Conservation (phyloP, 345 rosid genomes). For the Populus deltoides region DNA sequence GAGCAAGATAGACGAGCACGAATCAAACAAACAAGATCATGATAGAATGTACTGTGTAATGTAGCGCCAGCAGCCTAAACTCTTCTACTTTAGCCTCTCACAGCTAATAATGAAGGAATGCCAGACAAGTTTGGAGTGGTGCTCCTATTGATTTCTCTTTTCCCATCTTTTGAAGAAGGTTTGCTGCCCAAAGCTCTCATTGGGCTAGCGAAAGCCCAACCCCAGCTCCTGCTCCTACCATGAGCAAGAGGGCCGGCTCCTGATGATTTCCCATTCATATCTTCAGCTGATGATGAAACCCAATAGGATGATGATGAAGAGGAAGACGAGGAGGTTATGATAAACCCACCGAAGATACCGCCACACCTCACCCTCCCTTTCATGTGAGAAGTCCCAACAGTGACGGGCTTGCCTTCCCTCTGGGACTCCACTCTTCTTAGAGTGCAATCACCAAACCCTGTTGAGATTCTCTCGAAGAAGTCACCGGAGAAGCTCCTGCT, state of each 20-base stretch:
- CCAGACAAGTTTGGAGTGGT: constrained; percentile 53
- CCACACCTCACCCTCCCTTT: constrained; percentile 87
- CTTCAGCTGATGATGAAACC: constrained; percentile 57
- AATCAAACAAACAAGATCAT: background rate
- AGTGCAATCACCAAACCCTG: constrained; percentile 96
- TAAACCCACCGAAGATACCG: constrained; percentile 93
- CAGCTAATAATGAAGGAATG: constrained; percentile 72
- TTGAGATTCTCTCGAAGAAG: constrained; percentile 92
- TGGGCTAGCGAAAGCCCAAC: constrained; percentile 92
- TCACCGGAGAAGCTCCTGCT: constrained; percentile 98
- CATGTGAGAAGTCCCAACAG: constrained; percentile 23
- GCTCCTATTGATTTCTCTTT: constrained; percentile 38
- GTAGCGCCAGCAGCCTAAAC: background rate
- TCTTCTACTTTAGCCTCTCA: constrained; percentile 31
- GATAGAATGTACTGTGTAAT: constrained; percentile 18
- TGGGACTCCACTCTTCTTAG: constrained; percentile 94
- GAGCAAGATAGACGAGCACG: background rate
- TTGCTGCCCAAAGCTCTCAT: constrained; percentile 75
- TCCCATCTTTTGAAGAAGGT: constrained; percentile 45
- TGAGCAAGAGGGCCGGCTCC: constrained; percentile 28
- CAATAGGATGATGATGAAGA: constrained; percentile 69
- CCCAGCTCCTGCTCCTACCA: constrained; percentile 64
- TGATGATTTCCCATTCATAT: constrained; percentile 40
- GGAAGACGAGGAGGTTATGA: constrained; percentile 66
- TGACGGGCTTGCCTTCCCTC: constrained; percentile 62